Evolutionary conservation across 2,329 filamentous ascomycete species (phyloP).

Genomic region (Aureobasidium sp.): DNA sequence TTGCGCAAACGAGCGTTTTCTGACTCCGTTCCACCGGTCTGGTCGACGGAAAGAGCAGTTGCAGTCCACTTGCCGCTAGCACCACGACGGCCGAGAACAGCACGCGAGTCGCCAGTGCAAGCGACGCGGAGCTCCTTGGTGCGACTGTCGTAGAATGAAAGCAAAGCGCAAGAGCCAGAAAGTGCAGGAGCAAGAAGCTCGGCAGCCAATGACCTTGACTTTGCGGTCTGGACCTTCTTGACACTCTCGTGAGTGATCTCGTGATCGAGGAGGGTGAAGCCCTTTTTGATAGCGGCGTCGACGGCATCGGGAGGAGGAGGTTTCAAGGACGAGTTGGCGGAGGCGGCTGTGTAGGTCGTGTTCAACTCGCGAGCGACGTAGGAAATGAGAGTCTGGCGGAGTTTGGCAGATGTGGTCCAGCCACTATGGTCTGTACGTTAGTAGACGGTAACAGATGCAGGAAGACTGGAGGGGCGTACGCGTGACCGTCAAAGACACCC

Average conservation of each 20-base stretch:
- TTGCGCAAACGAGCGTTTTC: slow-evolving; percentile 76
- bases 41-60: slow-evolving; percentile 81
- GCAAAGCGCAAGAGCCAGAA: slow-evolving; percentile 91
- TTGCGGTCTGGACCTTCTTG: slow-evolving; percentile 79
- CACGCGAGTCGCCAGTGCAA: slow-evolving; percentile 92
- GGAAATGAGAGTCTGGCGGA: slow-evolving; percentile 84
- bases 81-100: slow-evolving; percentile 76
- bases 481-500: slow-evolving; percentile 97
- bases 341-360: slow-evolving; percentile 74
- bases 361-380: slow-evolving; percentile 93
- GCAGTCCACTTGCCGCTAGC: slow-evolving; percentile 85
- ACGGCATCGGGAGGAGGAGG: slow-evolving; percentile 72
- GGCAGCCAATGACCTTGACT: slow-evolving; percentile 83
- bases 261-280: slow-evolving; percentile 80
- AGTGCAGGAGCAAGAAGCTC: slow-evolving; percentile 87
- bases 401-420: slow-evolving; percentile 95
- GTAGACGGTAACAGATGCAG: neutral
- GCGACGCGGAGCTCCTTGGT: slow-evolving; percentile 87
- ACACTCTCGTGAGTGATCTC: slow-evolving; percentile 94
- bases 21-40: slow-evolving; percentile 82
- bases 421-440: slow-evolving; percentile 53
- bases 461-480: slow-evolving; percentile 46
- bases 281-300: slow-evolving; percentile 84
- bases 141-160: slow-evolving; percentile 90
- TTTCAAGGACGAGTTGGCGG: slow-evolving; percentile 49